phyloP scores from a whole-genome alignment of 2,329 filamentous ascomycete species.

The Lachnellula subtilissima region DNA sequence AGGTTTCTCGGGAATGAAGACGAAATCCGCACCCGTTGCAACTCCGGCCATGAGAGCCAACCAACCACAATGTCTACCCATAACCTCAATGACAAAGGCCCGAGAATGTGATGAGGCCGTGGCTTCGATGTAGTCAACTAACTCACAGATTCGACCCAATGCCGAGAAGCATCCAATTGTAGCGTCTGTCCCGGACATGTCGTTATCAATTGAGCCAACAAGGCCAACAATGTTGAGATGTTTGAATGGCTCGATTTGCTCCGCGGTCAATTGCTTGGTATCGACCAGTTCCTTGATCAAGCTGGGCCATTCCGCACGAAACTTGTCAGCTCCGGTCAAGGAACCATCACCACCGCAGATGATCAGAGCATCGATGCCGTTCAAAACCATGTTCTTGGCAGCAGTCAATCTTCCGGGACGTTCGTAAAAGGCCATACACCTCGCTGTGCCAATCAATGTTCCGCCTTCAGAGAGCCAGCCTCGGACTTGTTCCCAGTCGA shows the following conservation, averaged over 20 bases:
- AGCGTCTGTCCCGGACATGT: conserved; percentile 93
- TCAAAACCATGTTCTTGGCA: conserved; percentile 89
- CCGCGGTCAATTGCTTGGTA: conserved; percentile 62
- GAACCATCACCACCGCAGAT: conserved; percentile 97
- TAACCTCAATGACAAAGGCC: conserved; percentile 96
- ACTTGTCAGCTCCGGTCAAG: conserved; percentile 90
- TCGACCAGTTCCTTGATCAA: conserved; percentile 79
- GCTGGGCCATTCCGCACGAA: conserved; percentile 86
- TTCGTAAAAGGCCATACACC: conserved; percentile 89
- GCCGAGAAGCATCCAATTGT: conserved; percentile 97
- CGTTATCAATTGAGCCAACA: conserved; percentile 97
- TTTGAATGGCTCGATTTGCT: conserved; percentile 70
- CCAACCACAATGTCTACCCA: conserved; percentile 98
- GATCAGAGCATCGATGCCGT: conserved; percentile 91
- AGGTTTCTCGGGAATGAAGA: conserved; percentile 95
- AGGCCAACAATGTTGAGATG: conserved; percentile 94
- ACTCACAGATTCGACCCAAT: conserved; percentile 86
- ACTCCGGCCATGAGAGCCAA: conserved; percentile 94
- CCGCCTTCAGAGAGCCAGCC: conserved; percentile 92
- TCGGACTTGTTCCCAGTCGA: conserved; percentile 90
- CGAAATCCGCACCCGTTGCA: conserved; percentile 89
- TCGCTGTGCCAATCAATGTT: conserved; percentile 90
- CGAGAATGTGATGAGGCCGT: conserved; percentile 91
- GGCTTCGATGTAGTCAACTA: conserved; percentile 94
- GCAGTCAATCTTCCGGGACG: conserved; percentile 76